These are phyloP conservation scores for Corynespora cassiicola DNA, from an alignment of 2,329 filamentous ascomycete species.

Conservation along the genomic window DNA sequence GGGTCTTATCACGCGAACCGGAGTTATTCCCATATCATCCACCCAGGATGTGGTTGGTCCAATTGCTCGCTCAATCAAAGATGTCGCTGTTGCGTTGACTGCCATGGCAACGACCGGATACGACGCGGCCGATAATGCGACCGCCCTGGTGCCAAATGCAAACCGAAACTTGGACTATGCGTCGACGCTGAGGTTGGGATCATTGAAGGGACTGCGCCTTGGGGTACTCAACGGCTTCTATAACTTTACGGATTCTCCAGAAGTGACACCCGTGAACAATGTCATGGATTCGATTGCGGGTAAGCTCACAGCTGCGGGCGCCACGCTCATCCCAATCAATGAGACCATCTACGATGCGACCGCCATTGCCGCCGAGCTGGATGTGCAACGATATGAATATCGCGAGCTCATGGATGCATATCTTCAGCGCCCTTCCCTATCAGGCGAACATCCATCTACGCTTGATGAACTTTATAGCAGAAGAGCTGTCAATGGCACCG, in stretches of 20 bases:
- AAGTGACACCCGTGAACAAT: conserved; percentile 64
- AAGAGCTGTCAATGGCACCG: conserved; percentile 34
- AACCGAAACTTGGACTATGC: conserved; percentile 56
- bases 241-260: conserved; percentile 58
- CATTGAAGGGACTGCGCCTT: conserved; percentile 52
- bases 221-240: conserved; percentile 65
- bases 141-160: conserved; percentile 54
- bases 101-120: conserved; percentile 61
- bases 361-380: conserved; percentile 55
- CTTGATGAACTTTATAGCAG: conserved; percentile 58
- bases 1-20: conserved; percentile 58
- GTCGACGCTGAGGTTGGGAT: conserved; percentile 40
- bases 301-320: conserved; percentile 56
- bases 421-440: conserved; percentile 53
- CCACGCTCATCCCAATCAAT: conserved; percentile 57
- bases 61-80: conserved; percentile 59
- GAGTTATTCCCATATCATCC: conserved; percentile 63
- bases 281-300: conserved; percentile 58
- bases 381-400: conserved; percentile 69
- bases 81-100: conserved; percentile 58
- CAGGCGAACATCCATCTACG: conserved; percentile 51
- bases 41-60: conserved; percentile 65
- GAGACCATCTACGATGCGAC: conserved; percentile 60
- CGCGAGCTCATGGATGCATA: conserved; percentile 63
- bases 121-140: conserved; percentile 61